Conservation (phyloP, 805 yeast species). For the Metschnikowia anglica region DNA sequence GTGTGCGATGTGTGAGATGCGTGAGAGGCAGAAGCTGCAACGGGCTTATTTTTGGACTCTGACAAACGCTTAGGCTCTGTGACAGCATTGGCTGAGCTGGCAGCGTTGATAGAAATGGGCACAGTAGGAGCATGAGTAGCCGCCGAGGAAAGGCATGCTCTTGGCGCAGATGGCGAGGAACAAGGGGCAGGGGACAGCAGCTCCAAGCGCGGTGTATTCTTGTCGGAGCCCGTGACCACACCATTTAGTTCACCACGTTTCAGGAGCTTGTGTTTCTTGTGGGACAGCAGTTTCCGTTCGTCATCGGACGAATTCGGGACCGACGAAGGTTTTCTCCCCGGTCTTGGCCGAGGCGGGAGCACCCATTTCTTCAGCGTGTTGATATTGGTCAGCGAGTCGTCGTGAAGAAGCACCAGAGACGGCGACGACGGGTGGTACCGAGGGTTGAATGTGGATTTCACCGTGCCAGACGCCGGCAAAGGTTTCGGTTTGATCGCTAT, state of each 20-base stretch:
- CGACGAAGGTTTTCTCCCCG: constrained; percentile 48
- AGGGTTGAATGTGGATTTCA: constrained; percentile 27
- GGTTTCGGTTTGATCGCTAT: constrained; percentile 40
- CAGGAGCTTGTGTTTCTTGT: constrained; percentile 6
- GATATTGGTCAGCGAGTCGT: constrained; percentile 25
- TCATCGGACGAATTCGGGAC: constrained; percentile 1
- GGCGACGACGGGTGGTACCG: constrained; percentile 18
- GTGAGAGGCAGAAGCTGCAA: background rate
- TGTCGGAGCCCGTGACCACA: no score
- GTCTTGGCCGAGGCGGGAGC: constrained; percentile 80
- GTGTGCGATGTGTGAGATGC: background rate
- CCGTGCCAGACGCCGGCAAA: constrained; percentile 26
- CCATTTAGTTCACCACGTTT: background rate
- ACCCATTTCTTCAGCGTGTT: constrained; percentile 81
- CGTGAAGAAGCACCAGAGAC: constrained; percentile 2
- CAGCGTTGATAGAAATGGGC: background rate
- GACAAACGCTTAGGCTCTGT: background rate
- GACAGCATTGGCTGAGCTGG: no score
- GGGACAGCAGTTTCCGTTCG: constrained; percentile 4
- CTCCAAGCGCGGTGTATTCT: background rate
- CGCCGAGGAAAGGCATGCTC: background rate
- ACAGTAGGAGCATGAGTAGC: background rate
- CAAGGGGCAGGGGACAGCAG: background rate
- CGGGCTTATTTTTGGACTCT: background rate
- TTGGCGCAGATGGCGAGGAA: background rate